Base-by-base conservation (phyloP, 2,329 filamentous ascomycete species). In the Hymenoscyphus infarciens region DNA sequence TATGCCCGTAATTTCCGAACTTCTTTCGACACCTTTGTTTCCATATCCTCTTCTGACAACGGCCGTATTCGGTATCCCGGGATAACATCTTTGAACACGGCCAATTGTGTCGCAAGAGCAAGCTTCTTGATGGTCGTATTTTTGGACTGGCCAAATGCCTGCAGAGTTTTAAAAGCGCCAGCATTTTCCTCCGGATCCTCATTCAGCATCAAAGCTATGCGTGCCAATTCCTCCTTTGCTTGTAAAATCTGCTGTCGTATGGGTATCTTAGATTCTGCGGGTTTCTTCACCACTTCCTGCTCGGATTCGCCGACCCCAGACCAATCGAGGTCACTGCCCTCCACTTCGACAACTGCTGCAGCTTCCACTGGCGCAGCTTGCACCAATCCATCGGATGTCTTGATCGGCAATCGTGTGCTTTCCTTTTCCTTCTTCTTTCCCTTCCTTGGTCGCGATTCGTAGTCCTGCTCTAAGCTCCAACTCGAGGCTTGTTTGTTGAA, bases 51-150 rank as follows among this genome's bases (percentile, higher is more conserved):
- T 64, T 96, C 91, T 0, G 83, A 81, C 3, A 92, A 79, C 1
- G 92, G 90, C 19, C 95, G 88, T 79, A 99, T 98, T 64, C 95
- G 85, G 75, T 99, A 99, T 25, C 95, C 95, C 0, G 95, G 95
- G 63, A 99, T 98, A 56, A 97, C 85, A 76, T 98, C 95, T 75
- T 94, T 97, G 81, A 94, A 99, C 13, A 98, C 87, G 0, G 93
- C 85, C 74, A 95, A 83, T 76, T 97, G 93, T 25, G 95, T 92
- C 56, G 88, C 90, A 67, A 99, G 79, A 6, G 90, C 88, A 64
- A 99, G 82, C 76, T 96, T 97, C 78, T 91, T 88, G 59, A 99
- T 87, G 1, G 89, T 87, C 15, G 84, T 76, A 66, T 93, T 87
- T 15, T 81, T 81, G 7, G 89, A 88, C 61, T 87, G 81, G 22